Evolutionary conservation across 225 moss, liverwort and hornwort species (phyloP), one percentile per base, ranked within the genome.

Genomic region (Physcomitrium patens): DNA sequence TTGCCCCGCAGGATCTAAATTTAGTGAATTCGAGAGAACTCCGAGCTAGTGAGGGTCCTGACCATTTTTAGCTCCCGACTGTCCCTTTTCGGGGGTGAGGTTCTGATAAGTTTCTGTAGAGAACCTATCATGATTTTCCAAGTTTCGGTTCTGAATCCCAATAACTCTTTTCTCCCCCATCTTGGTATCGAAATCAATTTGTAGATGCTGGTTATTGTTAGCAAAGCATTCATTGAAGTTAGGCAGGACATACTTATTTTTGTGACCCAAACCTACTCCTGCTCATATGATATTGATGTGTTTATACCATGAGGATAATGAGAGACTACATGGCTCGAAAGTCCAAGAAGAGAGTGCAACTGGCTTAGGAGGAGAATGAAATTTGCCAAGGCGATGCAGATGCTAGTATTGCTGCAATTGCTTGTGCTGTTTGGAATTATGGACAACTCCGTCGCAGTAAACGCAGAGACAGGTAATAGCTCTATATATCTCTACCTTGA

Each of bases 391-490:
- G 56, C 76, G 57, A 72, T 57, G 12, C 61, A 28, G 41, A 69
- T 81, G 78, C 54, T 60, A 14, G 59, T 63, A 52, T 24, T 73
- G 69, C 76, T 79, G 47, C 82, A 68, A 68, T 19, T 79, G 9
- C 65, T 85, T 42, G 75, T 81, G 76, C 60, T 79, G 22, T 69
- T 44, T 65, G 85, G 61, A 76, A 24, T 72, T 56, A 11, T 73
- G 20, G 55, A 51, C 9, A 51, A 71, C 45, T 66, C 8, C 28
- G 42, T 76, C 66, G 15, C 50, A 10, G 82, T 65, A 9, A 73
- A 50, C 57, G 79, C 85, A 68, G 81, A 85, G 55, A 20, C 82
- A 85, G 85, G 85, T 85, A 64, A 52, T 69, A 12, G 18, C 60
- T 55, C 41, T 67, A 81, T 10, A 51, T 24, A 19, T 1, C 23